Evolutionary conservation across 768 basidiomycete species (phyloP).

Genomic region (Lentinula edodes): DNA sequence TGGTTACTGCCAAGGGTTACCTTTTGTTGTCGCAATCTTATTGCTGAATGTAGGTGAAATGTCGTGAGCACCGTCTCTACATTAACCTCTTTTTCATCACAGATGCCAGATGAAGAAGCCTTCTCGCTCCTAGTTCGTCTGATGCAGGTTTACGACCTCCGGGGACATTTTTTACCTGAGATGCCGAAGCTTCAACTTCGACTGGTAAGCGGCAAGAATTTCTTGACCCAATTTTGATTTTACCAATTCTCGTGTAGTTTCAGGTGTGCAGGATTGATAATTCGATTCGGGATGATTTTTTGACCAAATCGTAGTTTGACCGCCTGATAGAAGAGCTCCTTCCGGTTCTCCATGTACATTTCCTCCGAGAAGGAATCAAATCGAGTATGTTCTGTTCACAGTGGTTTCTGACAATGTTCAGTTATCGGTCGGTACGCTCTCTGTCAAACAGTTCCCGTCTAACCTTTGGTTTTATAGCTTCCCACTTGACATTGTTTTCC

Average conservation of each 20-base stretch:
- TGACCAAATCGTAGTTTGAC: slow-evolving; percentile 64
- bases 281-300: not conserved
- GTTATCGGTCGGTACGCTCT: slow-evolving; percentile 63
- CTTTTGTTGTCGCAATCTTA: slow-evolving; percentile 92
- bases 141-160: slow-evolving; percentile 94
- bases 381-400: slow-evolving; percentile 98
- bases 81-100: slow-evolving; percentile 6
- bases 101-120: slow-evolving; percentile 99
- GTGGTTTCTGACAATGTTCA: slow-evolving; percentile 98
- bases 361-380: slow-evolving; percentile 90
- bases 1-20: slow-evolving; percentile 96
- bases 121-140: slow-evolving; percentile 92
- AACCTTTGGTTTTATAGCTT: slow-evolving; percentile 47
- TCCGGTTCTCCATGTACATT: slow-evolving; percentile 90
- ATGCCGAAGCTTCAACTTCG: slow-evolving; percentile 97
- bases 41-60: slow-evolving; percentile 70
- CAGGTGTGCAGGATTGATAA: slow-evolving; percentile 36
- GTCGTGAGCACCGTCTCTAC: not conserved
- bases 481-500: slow-evolving; percentile 88
- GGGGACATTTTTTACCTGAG: slow-evolving; percentile 97
- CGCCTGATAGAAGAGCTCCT: slow-evolving; percentile 88
- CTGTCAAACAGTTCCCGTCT: not conserved
- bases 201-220: slow-evolving; percentile 45
- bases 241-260: slow-evolving; percentile 32
- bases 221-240: not conserved